Conservation (phyloP, 78 protist species). For the Neovahlkampfia damariscottae region DNA sequence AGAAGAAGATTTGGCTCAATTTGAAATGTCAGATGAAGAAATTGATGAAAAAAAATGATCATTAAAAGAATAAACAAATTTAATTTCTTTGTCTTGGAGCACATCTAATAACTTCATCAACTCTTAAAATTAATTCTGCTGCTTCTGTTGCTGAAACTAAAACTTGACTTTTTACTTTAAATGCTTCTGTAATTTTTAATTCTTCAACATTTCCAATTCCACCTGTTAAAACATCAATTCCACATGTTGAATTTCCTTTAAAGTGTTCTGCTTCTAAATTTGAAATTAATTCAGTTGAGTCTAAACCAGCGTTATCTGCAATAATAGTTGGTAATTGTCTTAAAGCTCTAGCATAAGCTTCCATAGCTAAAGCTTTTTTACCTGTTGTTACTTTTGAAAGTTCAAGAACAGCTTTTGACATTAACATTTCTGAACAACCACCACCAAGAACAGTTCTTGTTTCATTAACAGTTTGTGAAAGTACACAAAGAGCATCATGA, state of each 20-base stretch:
- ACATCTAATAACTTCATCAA: conserved; percentile 81
- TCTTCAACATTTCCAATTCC: conserved; percentile 66
- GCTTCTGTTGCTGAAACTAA: conserved; percentile 91
- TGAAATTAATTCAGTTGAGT: conserved; percentile 71
- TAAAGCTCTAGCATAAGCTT: conserved; percentile 90
- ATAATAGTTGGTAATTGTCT: conserved; percentile 84
- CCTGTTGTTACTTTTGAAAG: conserved; percentile 73
- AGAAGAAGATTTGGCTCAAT: too few relatives aligned
- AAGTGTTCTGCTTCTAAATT: conserved; percentile 74
- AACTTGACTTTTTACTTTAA: conserved; percentile 76
- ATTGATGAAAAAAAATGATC: too few relatives aligned
- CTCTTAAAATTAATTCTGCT: conserved; percentile 98
- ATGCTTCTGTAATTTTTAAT: conserved; percentile 82
- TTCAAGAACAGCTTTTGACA: conserved; percentile 87
- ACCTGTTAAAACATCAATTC: conserved; percentile 77
- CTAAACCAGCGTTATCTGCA: conserved; percentile 95
- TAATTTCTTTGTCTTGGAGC: conserved; percentile 81
- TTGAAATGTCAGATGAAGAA: too few relatives aligned
- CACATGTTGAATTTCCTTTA: conserved; percentile 31
- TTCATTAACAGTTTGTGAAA: conserved; percentile 71
- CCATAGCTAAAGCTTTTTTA: conserved; percentile 93
- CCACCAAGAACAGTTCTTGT: conserved; percentile 87
- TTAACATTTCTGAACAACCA: conserved; percentile 88
- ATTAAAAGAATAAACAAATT: neutral
- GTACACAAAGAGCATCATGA: conserved; percentile 98